Percentiles rank a stretch among this genome's conserved stretches.
phyloP scores from a whole-genome alignment of 2,329 filamentous ascomycete genomes.

The Pseudogymnoascus sp. region DNA sequence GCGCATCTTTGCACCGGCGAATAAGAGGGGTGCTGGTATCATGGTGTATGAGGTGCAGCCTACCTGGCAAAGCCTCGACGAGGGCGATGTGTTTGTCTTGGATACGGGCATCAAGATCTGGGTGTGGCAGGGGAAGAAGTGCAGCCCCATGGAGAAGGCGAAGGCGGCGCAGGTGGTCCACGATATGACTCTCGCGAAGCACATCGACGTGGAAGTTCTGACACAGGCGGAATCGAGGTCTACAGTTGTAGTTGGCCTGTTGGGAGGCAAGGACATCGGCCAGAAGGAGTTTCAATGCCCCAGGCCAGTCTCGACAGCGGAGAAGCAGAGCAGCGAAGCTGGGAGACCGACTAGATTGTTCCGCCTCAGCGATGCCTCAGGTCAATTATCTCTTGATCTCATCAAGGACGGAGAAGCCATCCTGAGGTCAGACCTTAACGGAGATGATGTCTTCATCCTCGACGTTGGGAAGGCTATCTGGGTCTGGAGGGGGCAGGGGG shows the following conservation, averaged over 20 bases:
- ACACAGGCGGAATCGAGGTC: slow-evolving; percentile 53
- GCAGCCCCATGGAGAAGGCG: slow-evolving; percentile 62
- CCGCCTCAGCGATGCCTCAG: slow-evolving; percentile 55
- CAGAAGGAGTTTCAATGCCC: slow-evolving; percentile 35
- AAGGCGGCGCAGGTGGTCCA: slow-evolving; percentile 62
- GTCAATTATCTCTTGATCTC: slow-evolving; percentile 48
- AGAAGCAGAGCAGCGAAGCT: slow-evolving; percentile 9
- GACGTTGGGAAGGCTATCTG: slow-evolving; percentile 53
- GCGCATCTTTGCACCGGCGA: slow-evolving; percentile 53
- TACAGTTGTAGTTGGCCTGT: slow-evolving; percentile 47
- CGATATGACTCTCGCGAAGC: slow-evolving; percentile 56
- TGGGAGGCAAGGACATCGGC: slow-evolving; percentile 42
- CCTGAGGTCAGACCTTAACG: slow-evolving; percentile 43
- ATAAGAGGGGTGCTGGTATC: slow-evolving; percentile 40
- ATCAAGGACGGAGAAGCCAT: slow-evolving; percentile 48
- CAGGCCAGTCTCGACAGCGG: slow-evolving; percentile 33
- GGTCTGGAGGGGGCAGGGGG: slow-evolving; percentile 58
- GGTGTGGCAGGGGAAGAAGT: slow-evolving; percentile 61
- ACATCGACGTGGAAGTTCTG: slow-evolving; percentile 58
- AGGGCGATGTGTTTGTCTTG: slow-evolving; percentile 58
- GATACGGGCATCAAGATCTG: slow-evolving; percentile 58
- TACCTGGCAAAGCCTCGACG: slow-evolving; percentile 54
- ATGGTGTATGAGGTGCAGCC: slow-evolving; percentile 60
- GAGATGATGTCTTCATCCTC: slow-evolving; percentile 55
- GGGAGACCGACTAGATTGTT: slow-evolving; percentile 40